A percentile compares a stretch with the other conserved stretches of the same genome.
Evolutionary conservation across 805 yeast genomes (phyloP).

Genomic region (Naumovozyma baii): DNA sequence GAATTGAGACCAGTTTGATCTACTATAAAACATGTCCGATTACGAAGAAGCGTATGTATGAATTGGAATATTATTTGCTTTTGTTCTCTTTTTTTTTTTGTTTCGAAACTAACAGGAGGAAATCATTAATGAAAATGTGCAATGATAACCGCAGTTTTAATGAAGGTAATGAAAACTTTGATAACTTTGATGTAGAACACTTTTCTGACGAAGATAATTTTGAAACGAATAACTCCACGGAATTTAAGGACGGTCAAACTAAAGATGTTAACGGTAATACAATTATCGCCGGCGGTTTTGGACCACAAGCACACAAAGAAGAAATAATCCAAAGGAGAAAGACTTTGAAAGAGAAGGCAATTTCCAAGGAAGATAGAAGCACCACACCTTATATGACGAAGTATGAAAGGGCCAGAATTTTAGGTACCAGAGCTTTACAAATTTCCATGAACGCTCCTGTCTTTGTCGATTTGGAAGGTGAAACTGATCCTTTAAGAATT

Average conservation of each 20-base stretch:
- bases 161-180: conserved; percentile 60
- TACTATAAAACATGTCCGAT: conserved; percentile 21
- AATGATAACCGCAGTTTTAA: conserved; percentile 51
- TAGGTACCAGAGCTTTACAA: conserved; percentile 96
- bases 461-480: conserved; percentile 95
- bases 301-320: conserved; percentile 40
- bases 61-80: not conserved
- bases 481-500: conserved; percentile 95
- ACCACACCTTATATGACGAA: conserved; percentile 99
- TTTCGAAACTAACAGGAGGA: not conserved
- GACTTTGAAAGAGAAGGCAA: conserved; percentile 70
- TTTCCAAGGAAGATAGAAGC: conserved; percentile 77
- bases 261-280: conserved; percentile 59
- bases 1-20: not conserved
- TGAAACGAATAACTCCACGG: conserved; percentile 28
- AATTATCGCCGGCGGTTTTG: conserved; percentile 60
- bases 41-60: conserved; percentile 41
- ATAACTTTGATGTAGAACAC: conserved; percentile 79
- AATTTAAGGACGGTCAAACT: conserved; percentile 29
- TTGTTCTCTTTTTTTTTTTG: not conserved
- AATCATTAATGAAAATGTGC: conserved; percentile 1
- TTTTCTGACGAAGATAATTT: conserved; percentile 62
- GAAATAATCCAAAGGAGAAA: conserved; percentile 44
- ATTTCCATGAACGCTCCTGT: conserved; percentile 98
- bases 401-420: conserved; percentile 93